These are phyloP conservation scores for Lichtheimia hyalospora DNA, from an alignment of 371 early-diverging fungal genomes.

Conservation along the genomic window DNA sequence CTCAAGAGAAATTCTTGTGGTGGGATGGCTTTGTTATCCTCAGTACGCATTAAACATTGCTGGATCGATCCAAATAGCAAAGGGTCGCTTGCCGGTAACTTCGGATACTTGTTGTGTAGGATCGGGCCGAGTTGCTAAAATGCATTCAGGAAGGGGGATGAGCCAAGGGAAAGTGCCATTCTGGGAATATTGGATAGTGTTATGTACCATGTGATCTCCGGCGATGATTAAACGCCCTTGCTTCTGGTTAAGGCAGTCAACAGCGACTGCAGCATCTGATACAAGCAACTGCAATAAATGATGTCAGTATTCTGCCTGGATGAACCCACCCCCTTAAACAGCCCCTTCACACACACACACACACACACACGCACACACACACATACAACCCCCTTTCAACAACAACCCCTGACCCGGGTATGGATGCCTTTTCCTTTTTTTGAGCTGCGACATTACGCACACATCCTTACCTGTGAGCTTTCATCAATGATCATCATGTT, in stretches of 20 bases:
- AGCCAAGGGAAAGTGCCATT: too few relatives aligned
- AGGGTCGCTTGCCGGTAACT: constrained; percentile 32
- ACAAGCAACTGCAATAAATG: constrained; percentile 33
- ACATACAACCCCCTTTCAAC: too few relatives aligned
- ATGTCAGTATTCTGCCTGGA: neutral
- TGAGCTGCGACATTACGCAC: neutral
- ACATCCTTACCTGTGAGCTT: constrained; percentile 54
- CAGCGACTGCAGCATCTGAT: constrained; percentile 50
- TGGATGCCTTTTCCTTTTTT: neutral
- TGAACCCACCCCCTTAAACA: neutral
- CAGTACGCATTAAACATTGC: constrained; percentile 55
- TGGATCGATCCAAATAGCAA: constrained; percentile 56
- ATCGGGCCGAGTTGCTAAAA: constrained; percentile 59
- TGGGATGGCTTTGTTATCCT: constrained; percentile 35
- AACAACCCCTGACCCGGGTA: neutral
- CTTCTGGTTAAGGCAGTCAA: constrained; percentile 40
- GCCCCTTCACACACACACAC: too few relatives aligned
- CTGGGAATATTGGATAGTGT: neutral
- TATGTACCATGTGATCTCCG: constrained; percentile 61
- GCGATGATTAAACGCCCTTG: constrained; percentile 52
- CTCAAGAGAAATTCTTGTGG: constrained; percentile 32
- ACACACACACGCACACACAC: too few relatives aligned
- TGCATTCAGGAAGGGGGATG: too few relatives aligned
- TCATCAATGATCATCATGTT: constrained; percentile 62
- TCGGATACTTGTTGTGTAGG: constrained; percentile 46